phyloP scores from a whole-genome alignment of 495 filamentous ascomycete genomes.

The Xylaria flabelliformis region DNA sequence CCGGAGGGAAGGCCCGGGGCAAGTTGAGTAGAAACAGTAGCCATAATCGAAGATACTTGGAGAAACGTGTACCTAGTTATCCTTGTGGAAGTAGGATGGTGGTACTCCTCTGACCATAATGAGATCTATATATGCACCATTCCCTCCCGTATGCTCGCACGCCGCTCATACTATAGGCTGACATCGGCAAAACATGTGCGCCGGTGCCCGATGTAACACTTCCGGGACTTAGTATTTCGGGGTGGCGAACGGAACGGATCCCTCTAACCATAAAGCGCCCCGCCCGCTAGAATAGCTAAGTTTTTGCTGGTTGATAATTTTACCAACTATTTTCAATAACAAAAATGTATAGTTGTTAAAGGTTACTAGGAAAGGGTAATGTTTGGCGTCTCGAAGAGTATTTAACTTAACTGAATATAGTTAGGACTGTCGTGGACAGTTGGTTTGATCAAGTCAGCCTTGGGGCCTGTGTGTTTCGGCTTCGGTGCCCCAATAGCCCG shows the following conservation, averaged over 20 bases:
- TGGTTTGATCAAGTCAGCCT: neutral
- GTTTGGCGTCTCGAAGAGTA: no score
- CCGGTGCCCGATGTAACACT: neutral
- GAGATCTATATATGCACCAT: neutral
- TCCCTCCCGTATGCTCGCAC: neutral
- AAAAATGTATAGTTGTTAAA: no score
- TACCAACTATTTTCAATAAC: no score
- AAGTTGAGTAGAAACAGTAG: conserved; percentile 4
- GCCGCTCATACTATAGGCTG: neutral
- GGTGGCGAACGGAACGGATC: neutral
- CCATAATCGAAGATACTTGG: conserved; percentile 1
- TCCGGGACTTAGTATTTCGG: neutral
- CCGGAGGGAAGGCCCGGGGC: neutral
- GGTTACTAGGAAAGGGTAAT: no score
- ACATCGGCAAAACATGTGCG: neutral
- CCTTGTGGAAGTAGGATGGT: neutral
- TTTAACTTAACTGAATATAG: no score
- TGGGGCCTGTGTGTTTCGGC: neutral
- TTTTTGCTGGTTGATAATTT: no score
- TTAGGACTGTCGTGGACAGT: no score
- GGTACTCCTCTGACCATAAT: neutral
- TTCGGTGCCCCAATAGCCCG: neutral
- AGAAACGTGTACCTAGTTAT: neutral
- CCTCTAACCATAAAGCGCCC: neutral
- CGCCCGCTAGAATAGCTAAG: no score